Base-by-base conservation (phyloP, 2,329 filamentous ascomycete genomes). In the Monilinia fructigena region DNA sequence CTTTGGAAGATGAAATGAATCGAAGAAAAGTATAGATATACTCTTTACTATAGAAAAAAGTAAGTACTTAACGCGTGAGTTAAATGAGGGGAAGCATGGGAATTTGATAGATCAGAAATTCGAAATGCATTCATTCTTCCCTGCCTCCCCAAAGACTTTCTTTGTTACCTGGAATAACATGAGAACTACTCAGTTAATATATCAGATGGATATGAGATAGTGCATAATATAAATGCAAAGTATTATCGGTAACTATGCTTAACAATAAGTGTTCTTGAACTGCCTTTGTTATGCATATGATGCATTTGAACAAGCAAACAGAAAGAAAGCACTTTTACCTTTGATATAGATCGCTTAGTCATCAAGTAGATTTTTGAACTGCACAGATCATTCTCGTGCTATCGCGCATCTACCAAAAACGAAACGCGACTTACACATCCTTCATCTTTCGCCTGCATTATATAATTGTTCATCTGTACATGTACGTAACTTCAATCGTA, bases 101-200 rank as follows among this genome's bases (percentile, higher is more conserved):
- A 48, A 60, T 60, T 28, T 60, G 56, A 60, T 26, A 18, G 42
- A 60, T 60, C 56, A 60, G 26, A 60, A 60, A 48, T 18, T 35
- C 26, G n/a, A 60, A 54, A 54, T 23, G 20, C 28, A 23, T 35
- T n/a, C 42, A 23, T 42, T 35, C 42, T 42, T 35, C 42, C 28
- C 42, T 48, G 12, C 42, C 20, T 48, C 12, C n/a, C 3, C 3
- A 28, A 31, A 3, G 42, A 48, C 11, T n/a, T 60, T 35, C 31
- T 35, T 35, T 35, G 5, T 35, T n/a, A 18, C 38, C 20, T 3
- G n/a, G 50, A 50, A 23, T 14, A 50, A 20, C 20, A 35, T 6
- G 28, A 50, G 45, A 48, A 18, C 45, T 50, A 60, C 45, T 60
- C 42, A 23, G 23, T 38, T 38, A 28, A 26, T 1, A 50, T 0